These are phyloP conservation scores for Coniella lustricola DNA, from an alignment of 2,329 filamentous ascomycete species.

Conservation along the genomic window DNA sequence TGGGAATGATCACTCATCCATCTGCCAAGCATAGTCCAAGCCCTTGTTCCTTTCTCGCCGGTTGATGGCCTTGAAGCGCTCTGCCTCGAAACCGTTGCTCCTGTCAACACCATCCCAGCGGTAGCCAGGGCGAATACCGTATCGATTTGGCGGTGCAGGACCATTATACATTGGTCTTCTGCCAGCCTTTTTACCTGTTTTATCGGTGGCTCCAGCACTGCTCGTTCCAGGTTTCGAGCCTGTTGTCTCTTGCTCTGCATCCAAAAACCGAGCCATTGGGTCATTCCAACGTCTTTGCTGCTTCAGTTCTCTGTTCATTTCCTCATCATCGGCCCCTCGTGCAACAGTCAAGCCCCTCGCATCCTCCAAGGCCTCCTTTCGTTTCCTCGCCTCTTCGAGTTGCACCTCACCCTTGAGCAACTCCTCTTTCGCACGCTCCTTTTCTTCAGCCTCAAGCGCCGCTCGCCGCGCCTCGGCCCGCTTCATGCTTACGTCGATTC, in stretches of 20 bases:
- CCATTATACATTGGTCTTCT: slow-evolving; percentile 68
- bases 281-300: slow-evolving; percentile 82
- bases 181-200: slow-evolving; percentile 23
- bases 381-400: slow-evolving; percentile 54
- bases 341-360: slow-evolving; percentile 78
- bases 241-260: slow-evolving; percentile 34
- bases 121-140: slow-evolving; percentile 87
- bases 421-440: slow-evolving; percentile 59
- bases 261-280: slow-evolving; percentile 76
- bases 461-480: slow-evolving; percentile 72
- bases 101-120: slow-evolving; percentile 96
- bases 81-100: slow-evolving; percentile 85
- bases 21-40: slow-evolving; percentile 89
- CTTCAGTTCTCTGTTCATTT: slow-evolving; percentile 78
- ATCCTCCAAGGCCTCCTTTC: slow-evolving; percentile 65
- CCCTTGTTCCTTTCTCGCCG: slow-evolving; percentile 67
- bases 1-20: slow-evolving; percentile 83
- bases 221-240: slow-evolving; percentile 14
- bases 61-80: slow-evolving; percentile 87
- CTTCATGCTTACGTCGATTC: slow-evolving; percentile 89
- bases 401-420: slow-evolving; percentile 78
- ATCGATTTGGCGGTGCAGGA: slow-evolving; percentile 79
- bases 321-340: slow-evolving; percentile 72
- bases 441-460: slow-evolving; percentile 61
- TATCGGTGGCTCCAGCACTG: slow-evolving; percentile 14